Evolutionary conservation across 306 rosid species (phyloP), one percentile per base, ranked within the genome.

Genomic region (Prunus fruticosa): DNA sequence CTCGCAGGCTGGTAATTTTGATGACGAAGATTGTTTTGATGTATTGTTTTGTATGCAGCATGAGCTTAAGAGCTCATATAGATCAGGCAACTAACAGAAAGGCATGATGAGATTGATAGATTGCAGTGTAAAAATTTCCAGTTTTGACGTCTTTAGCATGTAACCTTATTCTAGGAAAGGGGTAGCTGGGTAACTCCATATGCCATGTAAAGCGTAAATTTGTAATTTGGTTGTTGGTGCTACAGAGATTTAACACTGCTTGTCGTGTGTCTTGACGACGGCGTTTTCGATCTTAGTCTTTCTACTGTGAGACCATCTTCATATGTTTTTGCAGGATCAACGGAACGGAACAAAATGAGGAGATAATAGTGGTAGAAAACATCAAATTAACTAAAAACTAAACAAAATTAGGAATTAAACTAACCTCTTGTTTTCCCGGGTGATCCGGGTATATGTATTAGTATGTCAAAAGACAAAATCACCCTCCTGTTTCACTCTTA

Each of bases 1-100:
- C 77, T 79, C 97, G 6, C 57, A 71, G 72, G 43, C 74, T 23
- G 75, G 63, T 50, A 25, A 70, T 64, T 81, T 72, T n/a, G 71
- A 84, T 4, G 88, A 85, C 13, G 91, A 85, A 16, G 97, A 90
- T 78, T 84, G 79, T 67, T 88, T 85, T 11, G 97, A 92, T 76
- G 81, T 93, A n/a, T 77, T 92, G 71, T 20, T 83, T 75, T 92
- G 97, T 87, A 69, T 90, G 80, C 88, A 93, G 91, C 86, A 78
- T 52, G 96, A 95, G 78, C 78, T 90, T 1, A 89, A 87, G 84
- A 78, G 83, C 73, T 85, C 96, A 25, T 25, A 25, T 25, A 25
- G 27, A 25, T 25, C 27, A 25, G 27, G 27, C 27, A 25, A 25
- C 1, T 25, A 25, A 25, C 27, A 25, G 27, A 25, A 25, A 25